A percentile compares a stretch with the other conserved stretches of the same genome.
phyloP scores from a whole-genome alignment of 495 filamentous ascomycete genomes.

The Aspergillus homomorphus region DNA sequence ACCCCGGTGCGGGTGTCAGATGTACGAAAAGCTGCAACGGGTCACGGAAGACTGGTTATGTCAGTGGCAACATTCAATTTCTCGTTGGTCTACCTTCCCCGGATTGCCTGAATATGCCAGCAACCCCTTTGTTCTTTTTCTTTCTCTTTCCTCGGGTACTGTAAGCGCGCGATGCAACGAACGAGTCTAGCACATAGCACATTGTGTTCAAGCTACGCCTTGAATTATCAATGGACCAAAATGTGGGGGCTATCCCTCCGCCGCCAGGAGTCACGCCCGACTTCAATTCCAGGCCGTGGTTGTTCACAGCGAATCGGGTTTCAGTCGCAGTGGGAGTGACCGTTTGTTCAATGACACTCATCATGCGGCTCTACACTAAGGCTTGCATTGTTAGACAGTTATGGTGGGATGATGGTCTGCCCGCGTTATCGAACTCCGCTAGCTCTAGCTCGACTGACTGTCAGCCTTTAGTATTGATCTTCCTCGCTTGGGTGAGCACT shows the following conservation, averaged over 20 bases:
- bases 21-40: too few relatives aligned
- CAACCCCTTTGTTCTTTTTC: too few relatives aligned
- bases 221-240: not conserved
- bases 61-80: too few relatives aligned
- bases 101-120: too few relatives aligned
- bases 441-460: not conserved
- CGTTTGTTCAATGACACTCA: conserved; percentile 5
- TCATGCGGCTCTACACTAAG: conserved; percentile 15
- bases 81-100: too few relatives aligned
- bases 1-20: too few relatives aligned
- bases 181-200: too few relatives aligned
- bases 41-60: too few relatives aligned
- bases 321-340: not conserved
- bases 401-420: conserved; percentile 17
- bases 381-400: conserved; percentile 8
- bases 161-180: too few relatives aligned
- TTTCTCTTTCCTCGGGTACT: too few relatives aligned
- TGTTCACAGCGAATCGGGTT: not conserved
- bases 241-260: not conserved
- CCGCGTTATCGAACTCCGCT: not conserved
- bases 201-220: too few relatives aligned
- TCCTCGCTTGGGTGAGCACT: conserved; percentile 11
- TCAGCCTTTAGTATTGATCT: conserved; percentile 6
- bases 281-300: not conserved
- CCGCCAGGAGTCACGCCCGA: conserved; percentile 5